Conservation (phyloP, 164 flowering plant genomes). For the Chimonanthus praecox region DNA sequence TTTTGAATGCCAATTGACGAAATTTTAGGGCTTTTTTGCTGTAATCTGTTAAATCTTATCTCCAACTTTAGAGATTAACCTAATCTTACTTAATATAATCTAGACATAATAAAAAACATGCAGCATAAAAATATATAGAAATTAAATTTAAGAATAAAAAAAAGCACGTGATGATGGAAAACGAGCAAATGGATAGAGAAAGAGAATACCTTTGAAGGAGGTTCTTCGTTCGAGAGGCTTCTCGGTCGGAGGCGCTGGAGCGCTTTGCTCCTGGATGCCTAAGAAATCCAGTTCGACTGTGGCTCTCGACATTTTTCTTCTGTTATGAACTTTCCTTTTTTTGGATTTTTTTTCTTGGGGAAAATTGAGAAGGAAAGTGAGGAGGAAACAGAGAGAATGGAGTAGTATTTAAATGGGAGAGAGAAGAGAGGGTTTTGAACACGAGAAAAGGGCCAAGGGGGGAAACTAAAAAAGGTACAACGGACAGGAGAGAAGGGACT, state of each 20-base stretch:
- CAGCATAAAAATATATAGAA: too few species aligned
- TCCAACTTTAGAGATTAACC: too few species aligned
- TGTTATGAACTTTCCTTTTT: background rate
- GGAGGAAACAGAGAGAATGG: background rate
- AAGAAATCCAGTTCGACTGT: constrained; percentile 58
- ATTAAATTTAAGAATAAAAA: background rate
- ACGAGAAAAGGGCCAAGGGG: background rate
- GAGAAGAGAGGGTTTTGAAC: background rate
- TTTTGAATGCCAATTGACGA: too few species aligned
- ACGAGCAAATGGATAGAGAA: background rate
- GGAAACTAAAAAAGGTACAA: background rate
- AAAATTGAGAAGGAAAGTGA: background rate
- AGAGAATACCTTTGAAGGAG: constrained; percentile 37
- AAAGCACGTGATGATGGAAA: background rate
- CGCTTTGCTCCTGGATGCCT: constrained; percentile 32
- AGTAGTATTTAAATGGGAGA: background rate
- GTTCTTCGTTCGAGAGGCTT: constrained; percentile 30
- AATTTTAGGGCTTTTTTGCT: too few species aligned
- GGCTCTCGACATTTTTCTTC: constrained; percentile 9
- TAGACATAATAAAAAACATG: too few species aligned
- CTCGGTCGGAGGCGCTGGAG: constrained; percentile 21
- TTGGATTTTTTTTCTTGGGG: too few species aligned
- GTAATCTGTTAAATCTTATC: too few species aligned
- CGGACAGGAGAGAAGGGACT: background rate
- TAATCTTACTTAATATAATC: too few species aligned